A percentile compares a stretch with the other conserved stretches of the same genome.
These are phyloP conservation scores for Ceratobasidium sp. DNA, from an alignment of 1,284 basidiomycete genomes.

Conservation along the genomic window DNA sequence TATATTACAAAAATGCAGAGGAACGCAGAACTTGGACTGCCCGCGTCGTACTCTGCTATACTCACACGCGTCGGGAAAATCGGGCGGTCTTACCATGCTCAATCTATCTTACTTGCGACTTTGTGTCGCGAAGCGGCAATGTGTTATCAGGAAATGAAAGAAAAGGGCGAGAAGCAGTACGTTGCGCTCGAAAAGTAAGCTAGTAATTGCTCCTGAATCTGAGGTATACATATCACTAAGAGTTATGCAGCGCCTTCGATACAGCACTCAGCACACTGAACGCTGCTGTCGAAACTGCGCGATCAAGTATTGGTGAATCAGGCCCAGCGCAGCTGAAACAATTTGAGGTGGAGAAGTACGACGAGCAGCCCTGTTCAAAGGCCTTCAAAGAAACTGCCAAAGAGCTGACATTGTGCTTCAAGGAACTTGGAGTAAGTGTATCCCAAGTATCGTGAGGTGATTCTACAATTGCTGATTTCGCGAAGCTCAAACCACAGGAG, in stretches of 20 bases:
- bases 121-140: slow-evolving; percentile 10
- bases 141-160: neutral
- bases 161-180: neutral
- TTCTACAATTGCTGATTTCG: neutral
- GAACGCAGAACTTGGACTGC: neutral
- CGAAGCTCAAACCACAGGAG: neutral
- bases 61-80: slow-evolving; percentile 1
- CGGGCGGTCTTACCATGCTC: slow-evolving; percentile 8
- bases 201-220: no score
- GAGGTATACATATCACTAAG: neutral
- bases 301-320: neutral
- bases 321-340: neutral
- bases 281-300: neutral
- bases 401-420: neutral
- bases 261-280: neutral
- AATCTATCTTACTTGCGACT: slow-evolving; percentile 7
- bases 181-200: slow-evolving; percentile 31
- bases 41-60: slow-evolving; percentile 6
- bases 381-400: neutral
- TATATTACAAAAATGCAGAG: neutral
- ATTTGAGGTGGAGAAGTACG: neutral
- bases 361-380: neutral
- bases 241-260: neutral
- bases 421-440: neutral
- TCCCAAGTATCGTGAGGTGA: neutral